Percentiles rank a stretch among this genome's conserved stretches.
Conservation (phyloP, 306 rosid genomes). For the Cyclanthera cordifolia region DNA sequence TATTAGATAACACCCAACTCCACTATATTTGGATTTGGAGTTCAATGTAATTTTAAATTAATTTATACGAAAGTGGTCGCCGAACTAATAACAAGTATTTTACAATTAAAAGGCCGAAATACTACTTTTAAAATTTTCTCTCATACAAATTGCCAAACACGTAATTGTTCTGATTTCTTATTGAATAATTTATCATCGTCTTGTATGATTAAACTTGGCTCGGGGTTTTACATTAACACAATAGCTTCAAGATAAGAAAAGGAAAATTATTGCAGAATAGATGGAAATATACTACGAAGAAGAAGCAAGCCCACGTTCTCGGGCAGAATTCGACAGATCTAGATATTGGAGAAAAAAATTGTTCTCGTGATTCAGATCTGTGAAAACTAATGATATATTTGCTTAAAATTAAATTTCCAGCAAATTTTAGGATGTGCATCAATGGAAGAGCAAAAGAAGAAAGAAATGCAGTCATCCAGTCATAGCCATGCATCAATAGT, state of each 20-base stretch:
- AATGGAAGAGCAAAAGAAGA: not conserved
- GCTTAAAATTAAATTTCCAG: not conserved
- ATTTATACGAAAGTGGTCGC: no score
- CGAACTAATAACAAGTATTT: no score
- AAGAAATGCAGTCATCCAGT: not conserved
- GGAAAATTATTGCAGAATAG: not conserved
- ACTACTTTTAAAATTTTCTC: not conserved
- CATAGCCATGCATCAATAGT: not conserved
- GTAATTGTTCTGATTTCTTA: not conserved
- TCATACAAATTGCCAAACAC: not conserved
- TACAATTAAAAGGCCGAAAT: not conserved
- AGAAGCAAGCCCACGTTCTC: not conserved
- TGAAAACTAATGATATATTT: no score
- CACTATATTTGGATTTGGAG: no score
- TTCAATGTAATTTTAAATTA: no score
- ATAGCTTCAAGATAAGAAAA: not conserved
- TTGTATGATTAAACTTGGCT: not conserved
- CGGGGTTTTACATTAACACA: not conserved
- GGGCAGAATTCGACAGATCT: not conserved
- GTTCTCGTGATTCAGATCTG: no score
- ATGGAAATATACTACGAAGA: not conserved
- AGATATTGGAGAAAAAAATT: not conserved
- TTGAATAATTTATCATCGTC: not conserved
- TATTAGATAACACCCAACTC: no score
- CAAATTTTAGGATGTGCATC: not conserved